Conservation (phyloP, 1,139 yeast species). For the Spathaspora sp. region DNA sequence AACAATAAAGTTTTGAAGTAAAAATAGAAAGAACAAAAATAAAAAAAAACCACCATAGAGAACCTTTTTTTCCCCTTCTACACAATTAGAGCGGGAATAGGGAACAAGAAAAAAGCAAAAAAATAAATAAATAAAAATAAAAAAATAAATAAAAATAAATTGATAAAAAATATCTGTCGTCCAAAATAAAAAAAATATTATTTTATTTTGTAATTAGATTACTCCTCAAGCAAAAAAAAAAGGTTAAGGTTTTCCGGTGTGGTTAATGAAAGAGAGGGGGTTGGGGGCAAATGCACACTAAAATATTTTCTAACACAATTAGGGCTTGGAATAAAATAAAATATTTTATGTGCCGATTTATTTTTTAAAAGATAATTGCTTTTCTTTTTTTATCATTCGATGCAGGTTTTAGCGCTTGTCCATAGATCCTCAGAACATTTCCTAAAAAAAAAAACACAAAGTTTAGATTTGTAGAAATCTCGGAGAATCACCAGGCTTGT, state of each 20-base stretch:
- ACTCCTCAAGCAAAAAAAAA: neutral
- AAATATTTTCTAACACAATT: neutral
- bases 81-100: constrained; percentile 1
- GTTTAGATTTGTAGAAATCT: neutral
- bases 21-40: constrained; percentile 1
- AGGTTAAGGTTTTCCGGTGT: neutral
- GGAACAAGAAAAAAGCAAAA: neutral
- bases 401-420: constrained; percentile 1
- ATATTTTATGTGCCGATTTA: neutral
- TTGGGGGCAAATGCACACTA: neutral
- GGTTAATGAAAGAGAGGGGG: neutral
- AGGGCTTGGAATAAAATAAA: neutral
- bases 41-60: neutral
- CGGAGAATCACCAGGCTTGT: neutral
- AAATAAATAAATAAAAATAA: neutral
- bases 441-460: neutral
- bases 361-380: neutral
- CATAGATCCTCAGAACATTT: neutral
- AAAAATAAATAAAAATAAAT: neutral
- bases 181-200: neutral
- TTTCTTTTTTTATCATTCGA: neutral
- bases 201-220: constrained; percentile 1
- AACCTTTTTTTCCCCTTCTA: constrained; percentile 1
- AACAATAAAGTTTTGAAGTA: constrained; percentile 1
- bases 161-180: neutral